Base-by-base conservation (phyloP, 2,329 filamentous ascomycete species). In the Mollisiaceae sp. region DNA sequence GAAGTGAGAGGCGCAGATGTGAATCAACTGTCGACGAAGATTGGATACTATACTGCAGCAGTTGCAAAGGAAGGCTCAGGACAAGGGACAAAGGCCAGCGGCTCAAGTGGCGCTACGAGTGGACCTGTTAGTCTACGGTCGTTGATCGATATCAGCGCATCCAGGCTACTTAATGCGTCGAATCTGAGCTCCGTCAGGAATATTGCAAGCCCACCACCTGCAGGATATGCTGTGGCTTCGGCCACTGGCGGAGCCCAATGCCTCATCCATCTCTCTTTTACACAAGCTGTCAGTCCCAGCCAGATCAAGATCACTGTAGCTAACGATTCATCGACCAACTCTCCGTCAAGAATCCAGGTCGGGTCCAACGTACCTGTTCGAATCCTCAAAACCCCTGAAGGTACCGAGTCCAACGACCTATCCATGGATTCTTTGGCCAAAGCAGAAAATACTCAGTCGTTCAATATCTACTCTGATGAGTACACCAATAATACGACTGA, bases 1-100 rank as follows among this genome's bases (percentile, higher is more conserved):
- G 92, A 90, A 59, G 88, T 97, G 74, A 86, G 86, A 74, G 95
- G 94, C 72, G 93, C 93, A 41, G 91, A 97, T 81, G 86, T 90
- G 0, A 84, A 89, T 11, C 89, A 89, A 62, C 86, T 98, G 38
- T 89, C 88, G 1, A 73, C 72, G 27, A 75, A 74, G 58, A 71
- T 75, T 58, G 70, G 72, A 27, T 72, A 69, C 52, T 73, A 74
- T 41, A 72, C 72, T 2, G 63, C 66, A 8, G 70, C 64, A 20
- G 65, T 65, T 1, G 52, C 45, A 62, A 73, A 73, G 63, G 70
- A 45, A 68, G 35, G 54, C 22, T 18, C 45, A 27, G 36, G 57
- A 20, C 24, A 6, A 54, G 52, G 15, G 11, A 6, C 63, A 20
- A 62, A 63, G 32, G 60, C 66, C 20, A 60, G 63, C 9, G 50